phyloP scores from a whole-genome alignment of 768 basidiomycete species.

The Cystofilobasidium ferigula region DNA sequence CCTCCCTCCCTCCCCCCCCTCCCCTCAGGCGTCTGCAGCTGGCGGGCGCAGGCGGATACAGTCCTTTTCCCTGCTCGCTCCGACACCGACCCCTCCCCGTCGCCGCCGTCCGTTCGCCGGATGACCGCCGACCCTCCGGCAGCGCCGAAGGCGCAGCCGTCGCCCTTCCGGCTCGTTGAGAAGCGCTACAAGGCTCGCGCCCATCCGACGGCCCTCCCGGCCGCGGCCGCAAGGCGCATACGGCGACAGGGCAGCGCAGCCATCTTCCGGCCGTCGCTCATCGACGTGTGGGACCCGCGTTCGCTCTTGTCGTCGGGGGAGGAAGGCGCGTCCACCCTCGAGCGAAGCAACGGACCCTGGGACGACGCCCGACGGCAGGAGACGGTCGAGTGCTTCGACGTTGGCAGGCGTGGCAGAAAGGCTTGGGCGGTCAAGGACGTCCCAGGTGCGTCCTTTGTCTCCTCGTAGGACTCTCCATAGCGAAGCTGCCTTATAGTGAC shows the following conservation, averaged over 20 bases:
- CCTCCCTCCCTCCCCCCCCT: no score
- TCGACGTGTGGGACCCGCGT: constrained; percentile 18
- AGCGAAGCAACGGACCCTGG: constrained; percentile 1
- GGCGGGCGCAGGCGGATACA: no score
- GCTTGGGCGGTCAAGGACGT: constrained; percentile 18
- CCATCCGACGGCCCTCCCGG: neutral
- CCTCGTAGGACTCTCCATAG: neutral
- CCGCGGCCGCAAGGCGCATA: neutral
- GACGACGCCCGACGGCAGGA: neutral
- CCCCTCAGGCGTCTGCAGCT: no score
- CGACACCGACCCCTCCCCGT: no score
- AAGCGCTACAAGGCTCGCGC: neutral
- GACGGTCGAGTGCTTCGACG: neutral
- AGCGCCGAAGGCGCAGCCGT: neutral
- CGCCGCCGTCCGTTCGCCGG: no score
- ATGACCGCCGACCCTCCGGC: no score
- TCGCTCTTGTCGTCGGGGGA: neutral
- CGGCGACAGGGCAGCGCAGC: neutral
- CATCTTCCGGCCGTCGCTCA: constrained; percentile 4
- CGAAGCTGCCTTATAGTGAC: neutral
- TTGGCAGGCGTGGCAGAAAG: neutral
- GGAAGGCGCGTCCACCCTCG: neutral
- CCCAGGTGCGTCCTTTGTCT: neutral
- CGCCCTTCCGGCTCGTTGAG: constrained; percentile 2
- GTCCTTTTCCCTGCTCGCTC: no score